Conservation (phyloP, 2,329 filamentous ascomycete genomes). For the Aspergillus niger region DNA sequence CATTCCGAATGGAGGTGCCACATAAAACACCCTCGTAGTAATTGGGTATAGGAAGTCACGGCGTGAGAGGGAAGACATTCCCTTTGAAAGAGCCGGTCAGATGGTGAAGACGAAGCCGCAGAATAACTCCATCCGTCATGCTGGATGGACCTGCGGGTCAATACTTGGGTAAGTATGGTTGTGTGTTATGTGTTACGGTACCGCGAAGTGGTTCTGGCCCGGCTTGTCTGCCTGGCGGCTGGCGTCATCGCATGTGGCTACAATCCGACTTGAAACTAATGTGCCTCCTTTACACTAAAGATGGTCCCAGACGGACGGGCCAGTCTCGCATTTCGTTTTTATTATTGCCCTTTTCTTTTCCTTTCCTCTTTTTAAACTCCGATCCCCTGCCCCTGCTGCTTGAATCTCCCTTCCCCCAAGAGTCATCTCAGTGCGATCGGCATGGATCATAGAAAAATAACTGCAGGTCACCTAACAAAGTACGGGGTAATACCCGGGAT, state of each 20-base stretch:
- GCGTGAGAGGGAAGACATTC: too few relatives aligned
- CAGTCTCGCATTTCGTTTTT: neutral
- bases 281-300: neutral
- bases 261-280: neutral
- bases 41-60: too few relatives aligned
- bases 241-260: slow-evolving; percentile 15
- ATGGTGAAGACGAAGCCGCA: too few relatives aligned
- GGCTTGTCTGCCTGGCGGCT: slow-evolving; percentile 2
- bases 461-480: slow-evolving; percentile 3
- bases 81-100: too few relatives aligned
- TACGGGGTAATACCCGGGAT: neutral
- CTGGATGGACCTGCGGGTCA: neutral
- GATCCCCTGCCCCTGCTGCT: neutral
- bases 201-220: slow-evolving; percentile 3
- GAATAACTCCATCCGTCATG: too few relatives aligned
- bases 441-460: slow-evolving; percentile 5
- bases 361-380: neutral
- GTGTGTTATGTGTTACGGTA: neutral
- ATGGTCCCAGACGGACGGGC: neutral
- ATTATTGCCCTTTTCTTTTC: neutral
- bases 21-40: too few relatives aligned
- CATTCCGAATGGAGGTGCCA: too few relatives aligned
- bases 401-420: neutral
- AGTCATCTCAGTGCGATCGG: slow-evolving; percentile 7
- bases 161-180: neutral